A percentile compares a stretch with the other conserved stretches of the same genome.
Evolutionary conservation across 2,329 filamentous ascomycete genomes (phyloP).

Genomic region (Alternaria burnsii): DNA sequence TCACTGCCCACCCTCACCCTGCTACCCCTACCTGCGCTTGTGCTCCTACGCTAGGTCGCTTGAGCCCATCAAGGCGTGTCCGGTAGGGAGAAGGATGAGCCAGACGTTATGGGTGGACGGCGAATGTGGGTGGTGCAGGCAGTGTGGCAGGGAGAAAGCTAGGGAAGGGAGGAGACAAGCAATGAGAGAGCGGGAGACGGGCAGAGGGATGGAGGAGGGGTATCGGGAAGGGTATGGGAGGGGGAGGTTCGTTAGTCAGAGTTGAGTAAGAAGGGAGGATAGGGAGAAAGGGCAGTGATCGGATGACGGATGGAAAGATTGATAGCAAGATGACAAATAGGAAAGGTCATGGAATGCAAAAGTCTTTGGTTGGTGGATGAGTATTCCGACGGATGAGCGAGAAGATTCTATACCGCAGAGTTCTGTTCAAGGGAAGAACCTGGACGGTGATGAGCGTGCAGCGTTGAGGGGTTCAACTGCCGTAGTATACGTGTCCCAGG

Average conservation of each 20-base stretch:
- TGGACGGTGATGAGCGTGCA: no score
- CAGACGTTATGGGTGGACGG: slow-evolving; percentile 8
- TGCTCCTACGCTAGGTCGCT: slow-evolving; percentile 17
- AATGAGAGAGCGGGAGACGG: background rate
- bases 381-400: background rate
- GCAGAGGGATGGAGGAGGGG: background rate
- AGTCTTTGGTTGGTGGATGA: background rate
- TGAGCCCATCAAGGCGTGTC: slow-evolving; percentile 24
- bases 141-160: slow-evolving; percentile 17
- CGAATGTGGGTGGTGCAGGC: slow-evolving; percentile 33
- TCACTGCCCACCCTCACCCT: slow-evolving; percentile 35
- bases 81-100: slow-evolving; percentile 20
- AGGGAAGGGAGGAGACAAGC: background rate
- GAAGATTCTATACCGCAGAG: background rate
- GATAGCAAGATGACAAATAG: no score
- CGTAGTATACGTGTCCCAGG: background rate
- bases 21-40: slow-evolving; percentile 27
- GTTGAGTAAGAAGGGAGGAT: background rate
- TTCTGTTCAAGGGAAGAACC: background rate
- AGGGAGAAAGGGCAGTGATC: no score
- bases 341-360: no score
- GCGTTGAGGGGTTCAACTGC: no score
- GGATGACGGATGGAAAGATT: no score
- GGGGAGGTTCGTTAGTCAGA: background rate
- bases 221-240: background rate